Percentiles rank a stretch among this genome's conserved stretches.
These are phyloP conservation scores for Cladosporium halotolerans DNA, from an alignment of 2,329 filamentous ascomycete species.

Conservation along the genomic window DNA sequence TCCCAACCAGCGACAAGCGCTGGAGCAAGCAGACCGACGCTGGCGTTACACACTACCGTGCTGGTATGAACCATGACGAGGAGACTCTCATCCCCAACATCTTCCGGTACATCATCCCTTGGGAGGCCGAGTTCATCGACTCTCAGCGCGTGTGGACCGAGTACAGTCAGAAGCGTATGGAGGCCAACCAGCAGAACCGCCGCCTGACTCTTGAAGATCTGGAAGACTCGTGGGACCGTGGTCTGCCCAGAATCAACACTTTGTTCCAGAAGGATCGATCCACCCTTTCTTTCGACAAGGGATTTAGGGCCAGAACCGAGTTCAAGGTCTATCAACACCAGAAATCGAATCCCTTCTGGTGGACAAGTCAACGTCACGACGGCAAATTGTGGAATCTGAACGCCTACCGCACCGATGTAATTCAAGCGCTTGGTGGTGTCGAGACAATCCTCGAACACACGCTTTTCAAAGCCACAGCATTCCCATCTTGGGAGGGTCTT, in stretches of 20 bases:
- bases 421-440: constrained; percentile 91
- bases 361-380: constrained; percentile 95
- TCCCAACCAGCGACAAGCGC: constrained; percentile 93
- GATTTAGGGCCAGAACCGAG: constrained; percentile 88
- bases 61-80: constrained; percentile 97
- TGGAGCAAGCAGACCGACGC: constrained; percentile 98
- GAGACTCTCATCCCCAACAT: constrained; percentile 98
- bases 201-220: constrained; percentile 90
- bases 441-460: constrained; percentile 98
- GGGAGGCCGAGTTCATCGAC: constrained; percentile 98
- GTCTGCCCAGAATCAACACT: constrained; percentile 95
- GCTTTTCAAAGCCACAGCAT: constrained; percentile 89
- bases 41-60: constrained; percentile 92
- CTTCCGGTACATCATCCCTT: constrained; percentile 98
- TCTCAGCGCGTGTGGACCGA: constrained; percentile 99
- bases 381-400: constrained; percentile 98
- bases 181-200: constrained; percentile 95
- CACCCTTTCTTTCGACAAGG: constrained; percentile 96
- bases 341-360: constrained; percentile 96
- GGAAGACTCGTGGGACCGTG: constrained; percentile 97
- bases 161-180: constrained; percentile 94
- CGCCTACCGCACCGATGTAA: constrained; percentile 91
- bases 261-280: constrained; percentile 98
- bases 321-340: constrained; percentile 99
- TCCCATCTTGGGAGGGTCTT: constrained; percentile 92